phyloP scores from a whole-genome alignment of 108 stramenopile genomes.

The Skeletonema potamos region DNA sequence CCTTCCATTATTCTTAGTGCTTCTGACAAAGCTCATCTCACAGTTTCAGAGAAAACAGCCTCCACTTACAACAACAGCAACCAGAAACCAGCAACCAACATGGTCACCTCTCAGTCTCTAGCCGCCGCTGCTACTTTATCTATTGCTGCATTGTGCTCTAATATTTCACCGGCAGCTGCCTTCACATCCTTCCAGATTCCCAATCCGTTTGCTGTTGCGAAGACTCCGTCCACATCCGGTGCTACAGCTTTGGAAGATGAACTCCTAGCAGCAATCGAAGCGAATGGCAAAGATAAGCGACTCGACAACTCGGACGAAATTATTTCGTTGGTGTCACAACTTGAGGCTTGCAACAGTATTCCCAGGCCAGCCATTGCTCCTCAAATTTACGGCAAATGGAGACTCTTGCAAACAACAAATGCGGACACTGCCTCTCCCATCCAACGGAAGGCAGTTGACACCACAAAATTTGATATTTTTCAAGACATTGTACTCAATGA shows the following conservation, averaged over 20 bases:
- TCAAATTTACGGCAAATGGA: conserved; percentile 77
- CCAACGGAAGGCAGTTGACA: conserved; percentile 84
- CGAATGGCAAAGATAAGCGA: conserved; percentile 42
- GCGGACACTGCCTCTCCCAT: conserved; percentile 83
- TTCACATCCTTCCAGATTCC: conserved; percentile 39
- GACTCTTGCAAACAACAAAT: conserved; percentile 77
- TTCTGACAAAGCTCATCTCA: no score
- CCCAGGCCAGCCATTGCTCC: conserved; percentile 70
- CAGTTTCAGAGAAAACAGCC: no score
- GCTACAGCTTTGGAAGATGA: conserved; percentile 38
- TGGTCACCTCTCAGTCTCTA: not conserved
- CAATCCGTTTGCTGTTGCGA: conserved; percentile 9
- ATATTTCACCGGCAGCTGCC: not conserved
- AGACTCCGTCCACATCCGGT: not conserved
- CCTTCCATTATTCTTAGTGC: no score
- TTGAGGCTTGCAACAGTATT: conserved; percentile 52
- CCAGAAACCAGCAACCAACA: not conserved
- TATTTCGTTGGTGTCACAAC: conserved; percentile 44
- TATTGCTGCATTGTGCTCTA: not conserved
- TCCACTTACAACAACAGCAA: not conserved
- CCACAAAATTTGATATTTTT: conserved; percentile 76
- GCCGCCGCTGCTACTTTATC: not conserved
- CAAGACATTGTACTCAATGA: conserved; percentile 75
- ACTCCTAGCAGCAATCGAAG: conserved; percentile 46
- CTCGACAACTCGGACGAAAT: conserved; percentile 70